Conservation (phyloP, 73 alveolate genomes). For the Blepharisma stoltei region DNA sequence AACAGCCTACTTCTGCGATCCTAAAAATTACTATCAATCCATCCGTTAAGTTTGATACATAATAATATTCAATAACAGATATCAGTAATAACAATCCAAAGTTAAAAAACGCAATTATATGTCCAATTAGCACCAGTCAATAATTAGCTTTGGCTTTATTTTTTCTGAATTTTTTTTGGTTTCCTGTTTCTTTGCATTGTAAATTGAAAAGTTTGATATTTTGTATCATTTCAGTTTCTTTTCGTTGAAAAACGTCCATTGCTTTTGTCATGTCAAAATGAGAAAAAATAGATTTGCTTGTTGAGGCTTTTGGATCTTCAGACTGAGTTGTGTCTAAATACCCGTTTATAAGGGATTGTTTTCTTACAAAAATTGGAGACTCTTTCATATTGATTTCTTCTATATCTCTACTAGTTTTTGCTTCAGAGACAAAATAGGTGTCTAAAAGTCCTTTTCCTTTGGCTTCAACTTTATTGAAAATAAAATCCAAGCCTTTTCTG, state of each 20-base stretch:
- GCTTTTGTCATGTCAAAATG: background rate
- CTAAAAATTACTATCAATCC: too few relatives aligned
- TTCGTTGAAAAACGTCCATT: background rate
- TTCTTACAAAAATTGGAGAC: too few relatives aligned
- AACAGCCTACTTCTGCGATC: too few relatives aligned
- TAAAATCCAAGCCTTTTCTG: constrained; percentile 2
- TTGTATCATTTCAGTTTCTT: constrained; percentile 7
- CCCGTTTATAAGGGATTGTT: too few relatives aligned
- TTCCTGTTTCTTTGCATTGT: background rate
- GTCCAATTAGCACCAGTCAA: background rate
- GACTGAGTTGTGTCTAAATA: too few relatives aligned
- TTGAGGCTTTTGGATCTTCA: too few relatives aligned
- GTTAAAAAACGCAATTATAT: background rate
- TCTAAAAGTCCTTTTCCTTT: constrained; percentile 26
- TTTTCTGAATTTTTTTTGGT: background rate
- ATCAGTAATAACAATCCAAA: background rate
- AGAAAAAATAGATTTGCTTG: too few relatives aligned
- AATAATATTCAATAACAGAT: background rate
- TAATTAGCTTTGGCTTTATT: background rate
- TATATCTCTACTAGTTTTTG: constrained; percentile 23
- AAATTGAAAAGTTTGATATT: background rate
- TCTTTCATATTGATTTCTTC: too few relatives aligned
- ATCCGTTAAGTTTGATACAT: too few relatives aligned
- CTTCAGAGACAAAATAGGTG: constrained; percentile 29
- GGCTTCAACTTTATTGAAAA: constrained; percentile 12